These are phyloP conservation scores for Blastobotrys arbuscula DNA, from an alignment of 1,139 yeast species.

Conservation along the genomic window DNA sequence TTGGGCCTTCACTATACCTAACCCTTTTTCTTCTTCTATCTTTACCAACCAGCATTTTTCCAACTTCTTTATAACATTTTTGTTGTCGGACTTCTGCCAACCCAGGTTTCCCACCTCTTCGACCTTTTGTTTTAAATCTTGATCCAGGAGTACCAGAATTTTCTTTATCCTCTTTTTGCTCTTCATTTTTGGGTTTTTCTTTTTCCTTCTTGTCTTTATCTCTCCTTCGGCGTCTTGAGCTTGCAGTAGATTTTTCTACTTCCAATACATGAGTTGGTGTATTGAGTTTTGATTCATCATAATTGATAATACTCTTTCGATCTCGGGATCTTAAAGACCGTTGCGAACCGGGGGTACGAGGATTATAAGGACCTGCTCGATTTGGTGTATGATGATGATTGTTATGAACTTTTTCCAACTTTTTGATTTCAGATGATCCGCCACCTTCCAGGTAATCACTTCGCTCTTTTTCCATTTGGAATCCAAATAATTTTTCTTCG, in stretches of 20 bases:
- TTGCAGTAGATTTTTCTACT: constrained; percentile 2
- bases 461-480: constrained; percentile 60
- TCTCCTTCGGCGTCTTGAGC: not conserved
- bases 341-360: constrained; percentile 3
- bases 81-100: constrained; percentile 13
- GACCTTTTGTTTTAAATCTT: constrained; percentile 13
- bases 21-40: constrained; percentile 24
- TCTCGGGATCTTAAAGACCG: constrained; percentile 10
- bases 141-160: not conserved
- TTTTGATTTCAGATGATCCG: constrained; percentile 3
- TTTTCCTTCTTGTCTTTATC: not conserved
- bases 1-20: constrained; percentile 25
- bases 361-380: constrained; percentile 3
- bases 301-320: not conserved
- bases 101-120: constrained; percentile 17
- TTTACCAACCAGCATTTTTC: constrained; percentile 22
- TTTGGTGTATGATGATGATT: not conserved
- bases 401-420: not conserved
- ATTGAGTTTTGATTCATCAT: not conserved
- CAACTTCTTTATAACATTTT: constrained; percentile 22
- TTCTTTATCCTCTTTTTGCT: not conserved
- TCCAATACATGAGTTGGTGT: not conserved
- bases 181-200: not conserved
- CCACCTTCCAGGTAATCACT: constrained; percentile 43
- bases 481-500: constrained; percentile 66